These are phyloP conservation scores for Beauveria medogensis DNA, from an alignment of 2,329 filamentous ascomycete species.

Conservation along the genomic window DNA sequence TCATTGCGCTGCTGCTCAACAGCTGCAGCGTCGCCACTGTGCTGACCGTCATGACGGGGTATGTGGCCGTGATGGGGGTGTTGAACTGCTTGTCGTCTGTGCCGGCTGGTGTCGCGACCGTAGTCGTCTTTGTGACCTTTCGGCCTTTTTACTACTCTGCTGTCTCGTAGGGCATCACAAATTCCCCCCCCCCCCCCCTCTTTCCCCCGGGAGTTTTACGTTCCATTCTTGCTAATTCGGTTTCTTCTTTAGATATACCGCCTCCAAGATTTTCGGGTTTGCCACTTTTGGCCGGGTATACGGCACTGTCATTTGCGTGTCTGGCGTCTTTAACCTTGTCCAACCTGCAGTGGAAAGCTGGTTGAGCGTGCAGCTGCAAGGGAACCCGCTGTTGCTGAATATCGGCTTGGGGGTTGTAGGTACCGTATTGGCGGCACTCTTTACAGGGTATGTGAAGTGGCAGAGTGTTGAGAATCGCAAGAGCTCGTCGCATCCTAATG, in stretches of 20 bases:
- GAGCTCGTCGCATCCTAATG: not conserved
- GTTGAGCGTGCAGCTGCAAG: conserved; percentile 53
- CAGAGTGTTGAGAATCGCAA: not conserved
- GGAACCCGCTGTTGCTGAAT: conserved; percentile 59
- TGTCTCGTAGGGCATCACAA: conserved; percentile 44
- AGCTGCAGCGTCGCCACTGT: conserved; percentile 54
- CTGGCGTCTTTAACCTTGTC: conserved; percentile 62
- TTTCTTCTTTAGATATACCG: not conserved
- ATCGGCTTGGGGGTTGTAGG: conserved; percentile 45
- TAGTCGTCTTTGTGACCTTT: conserved; percentile 62
- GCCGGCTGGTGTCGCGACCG: conserved; percentile 58
- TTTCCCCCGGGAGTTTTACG: too few relatives aligned
- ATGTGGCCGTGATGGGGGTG: conserved; percentile 32
- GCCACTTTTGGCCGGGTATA: conserved; percentile 75
- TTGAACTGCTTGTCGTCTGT: conserved; percentile 56
- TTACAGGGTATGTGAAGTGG: conserved; percentile 1
- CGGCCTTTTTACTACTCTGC: conserved; percentile 71
- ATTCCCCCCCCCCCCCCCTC: not conserved
- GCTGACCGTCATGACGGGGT: not conserved
- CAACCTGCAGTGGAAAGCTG: conserved; percentile 63
- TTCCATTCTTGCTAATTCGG: not conserved
- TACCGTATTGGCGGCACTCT: conserved; percentile 22
- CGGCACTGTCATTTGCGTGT: conserved; percentile 64
- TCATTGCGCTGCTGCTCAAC: conserved; percentile 64
- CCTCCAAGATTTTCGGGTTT: conserved; percentile 65